These are phyloP conservation scores for Trametopsis cervina DNA, from an alignment of 768 basidiomycete species.

Conservation along the genomic window DNA sequence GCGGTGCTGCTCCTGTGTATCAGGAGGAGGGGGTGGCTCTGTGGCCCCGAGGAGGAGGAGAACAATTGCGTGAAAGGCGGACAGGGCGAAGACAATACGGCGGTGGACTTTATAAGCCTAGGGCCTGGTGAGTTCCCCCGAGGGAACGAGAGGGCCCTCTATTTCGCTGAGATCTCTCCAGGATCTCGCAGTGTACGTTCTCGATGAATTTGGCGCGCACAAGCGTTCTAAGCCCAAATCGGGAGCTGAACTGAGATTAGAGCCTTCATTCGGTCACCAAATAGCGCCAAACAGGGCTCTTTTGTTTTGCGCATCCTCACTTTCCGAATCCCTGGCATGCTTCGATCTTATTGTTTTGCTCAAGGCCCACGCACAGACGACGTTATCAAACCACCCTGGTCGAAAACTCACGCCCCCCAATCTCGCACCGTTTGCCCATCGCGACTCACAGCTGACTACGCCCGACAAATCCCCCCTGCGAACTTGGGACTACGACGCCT, in stretches of 20 bases:
- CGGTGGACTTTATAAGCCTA: constrained; percentile 24
- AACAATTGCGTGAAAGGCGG: constrained; percentile 66
- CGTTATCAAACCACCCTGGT: constrained; percentile 14
- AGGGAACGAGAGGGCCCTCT: constrained; percentile 14
- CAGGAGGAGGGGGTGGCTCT: constrained; percentile 42
- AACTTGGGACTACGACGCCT: not conserved
- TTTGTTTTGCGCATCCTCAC: constrained; percentile 10
- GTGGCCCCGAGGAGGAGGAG: constrained; percentile 39
- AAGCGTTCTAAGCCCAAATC: constrained; percentile 20
- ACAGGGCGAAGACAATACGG: constrained; percentile 30
- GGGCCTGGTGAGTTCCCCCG: constrained; percentile 21
- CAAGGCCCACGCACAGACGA: constrained; percentile 16
- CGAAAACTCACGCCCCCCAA: constrained; percentile 19
- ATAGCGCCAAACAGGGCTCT: constrained; percentile 16
- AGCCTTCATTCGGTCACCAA: constrained; percentile 20
- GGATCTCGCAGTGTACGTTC: constrained; percentile 19
- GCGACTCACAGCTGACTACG: too few relatives aligned
- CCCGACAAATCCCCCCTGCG: not conserved
- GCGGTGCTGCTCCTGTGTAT: constrained; percentile 31
- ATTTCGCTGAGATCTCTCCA: too few relatives aligned
- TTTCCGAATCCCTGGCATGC: constrained; percentile 5
- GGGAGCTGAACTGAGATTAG: constrained; percentile 9
- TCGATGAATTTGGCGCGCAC: constrained; percentile 12
- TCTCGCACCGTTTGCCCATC: constrained; percentile 5
- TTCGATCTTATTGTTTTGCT: constrained; percentile 21